A percentile compares a stretch with the other conserved stretches of the same genome.
Conservation (phyloP, 2,329 filamentous ascomycete species). For the Paraphoma chrysanthemicola region DNA sequence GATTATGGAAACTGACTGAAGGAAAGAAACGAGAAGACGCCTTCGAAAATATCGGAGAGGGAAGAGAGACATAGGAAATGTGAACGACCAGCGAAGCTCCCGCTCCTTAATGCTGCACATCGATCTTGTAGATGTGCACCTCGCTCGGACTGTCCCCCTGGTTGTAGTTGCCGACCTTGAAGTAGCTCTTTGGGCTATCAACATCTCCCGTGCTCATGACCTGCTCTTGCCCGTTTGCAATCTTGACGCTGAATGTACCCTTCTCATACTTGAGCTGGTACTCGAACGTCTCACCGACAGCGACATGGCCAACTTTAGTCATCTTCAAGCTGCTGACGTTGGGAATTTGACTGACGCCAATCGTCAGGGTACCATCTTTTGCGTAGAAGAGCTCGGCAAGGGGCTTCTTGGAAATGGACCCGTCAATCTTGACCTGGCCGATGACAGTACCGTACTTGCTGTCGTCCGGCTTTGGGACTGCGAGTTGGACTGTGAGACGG, state of each 20-base stretch:
- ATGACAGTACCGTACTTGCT: slow-evolving; percentile 48
- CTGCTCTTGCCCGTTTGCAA: slow-evolving; percentile 17
- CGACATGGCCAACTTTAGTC: slow-evolving; percentile 42
- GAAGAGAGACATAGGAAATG: too few species aligned
- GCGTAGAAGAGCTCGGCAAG: slow-evolving; percentile 52
- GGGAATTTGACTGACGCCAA: slow-evolving; percentile 50
- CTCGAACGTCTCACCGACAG: slow-evolving; percentile 42
- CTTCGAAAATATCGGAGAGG: too few species aligned
- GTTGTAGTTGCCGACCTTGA: slow-evolving; percentile 34
- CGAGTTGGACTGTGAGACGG: slow-evolving; percentile 40
- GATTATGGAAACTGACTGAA: too few species aligned
- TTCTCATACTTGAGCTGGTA: slow-evolving; percentile 50
- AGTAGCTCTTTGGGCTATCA: slow-evolving; percentile 24
- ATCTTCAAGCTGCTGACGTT: slow-evolving; percentile 39
- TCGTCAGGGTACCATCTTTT: slow-evolving; percentile 40
- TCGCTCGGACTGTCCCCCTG: slow-evolving; percentile 26
- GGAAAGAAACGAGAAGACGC: too few species aligned
- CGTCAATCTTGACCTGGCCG: slow-evolving; percentile 51
- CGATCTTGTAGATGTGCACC: slow-evolving; percentile 24
- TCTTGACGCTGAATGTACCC: slow-evolving; percentile 32
- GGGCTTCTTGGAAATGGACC: slow-evolving; percentile 47
- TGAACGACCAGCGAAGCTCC: too few species aligned
- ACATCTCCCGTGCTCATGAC: slow-evolving; percentile 21
- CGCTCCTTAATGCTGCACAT: slow-evolving; percentile 13
- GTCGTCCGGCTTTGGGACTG: slow-evolving; percentile 39